Evolutionary conservation across 257 asterid genomes (phyloP).

Genomic region (Scutellaria baicalensis): DNA sequence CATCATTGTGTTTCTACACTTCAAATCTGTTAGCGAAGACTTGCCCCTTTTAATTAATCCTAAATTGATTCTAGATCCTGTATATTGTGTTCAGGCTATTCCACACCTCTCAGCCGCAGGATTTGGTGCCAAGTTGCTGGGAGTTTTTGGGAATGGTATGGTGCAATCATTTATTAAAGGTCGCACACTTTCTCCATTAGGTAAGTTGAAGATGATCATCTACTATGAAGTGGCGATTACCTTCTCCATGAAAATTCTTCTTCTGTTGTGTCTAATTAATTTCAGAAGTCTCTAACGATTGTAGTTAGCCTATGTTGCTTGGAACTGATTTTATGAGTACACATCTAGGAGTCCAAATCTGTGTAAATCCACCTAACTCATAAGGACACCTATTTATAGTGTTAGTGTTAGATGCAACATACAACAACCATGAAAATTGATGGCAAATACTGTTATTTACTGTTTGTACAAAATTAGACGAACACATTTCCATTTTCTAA

Average conservation of each 20-base stretch:
- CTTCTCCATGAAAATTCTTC: conserved; percentile 2
- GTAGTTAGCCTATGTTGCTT: background rate
- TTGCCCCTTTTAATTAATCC: background rate
- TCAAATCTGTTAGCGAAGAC: conserved; percentile 1
- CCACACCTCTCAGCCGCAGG: conserved; percentile 95
- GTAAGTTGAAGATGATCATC: conserved; percentile 30
- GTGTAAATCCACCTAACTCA: too few relatives aligned
- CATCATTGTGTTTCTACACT: background rate
- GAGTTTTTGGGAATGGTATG: conserved; percentile 96
- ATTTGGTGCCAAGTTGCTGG: conserved; percentile 97
- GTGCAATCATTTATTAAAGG: conserved; percentile 94
- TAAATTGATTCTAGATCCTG: background rate
- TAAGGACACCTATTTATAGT: too few relatives aligned
- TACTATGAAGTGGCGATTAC: conserved; percentile 1
- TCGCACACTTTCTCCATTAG: conserved; percentile 74
- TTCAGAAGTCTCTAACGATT: background rate
- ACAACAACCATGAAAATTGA: too few relatives aligned
- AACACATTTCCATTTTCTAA: too few relatives aligned
- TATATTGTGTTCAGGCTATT: conserved; percentile 58
- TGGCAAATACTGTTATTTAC: too few relatives aligned
- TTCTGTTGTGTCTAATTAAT: background rate
- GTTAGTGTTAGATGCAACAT: too few relatives aligned
- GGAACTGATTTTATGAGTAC: too few relatives aligned
- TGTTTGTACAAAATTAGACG: too few relatives aligned
- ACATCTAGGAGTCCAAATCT: too few relatives aligned